These are phyloP conservation scores for Camellia japonica DNA, from an alignment of 148 eudicot species.

Conservation along the genomic window DNA sequence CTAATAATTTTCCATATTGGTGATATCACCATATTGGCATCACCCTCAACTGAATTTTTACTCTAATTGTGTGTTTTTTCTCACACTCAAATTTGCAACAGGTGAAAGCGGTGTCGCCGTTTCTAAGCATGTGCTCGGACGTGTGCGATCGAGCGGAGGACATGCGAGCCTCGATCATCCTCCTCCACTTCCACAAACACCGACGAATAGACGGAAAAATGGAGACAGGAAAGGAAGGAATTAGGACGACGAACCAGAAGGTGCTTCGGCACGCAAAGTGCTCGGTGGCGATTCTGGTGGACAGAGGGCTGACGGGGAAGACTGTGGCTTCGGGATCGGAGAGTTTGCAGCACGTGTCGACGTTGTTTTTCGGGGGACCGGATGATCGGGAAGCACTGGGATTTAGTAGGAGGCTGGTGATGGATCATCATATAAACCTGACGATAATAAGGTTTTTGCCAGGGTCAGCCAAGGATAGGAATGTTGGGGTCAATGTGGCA, in stretches of 20 bases:
- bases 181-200: conserved; percentile 89
- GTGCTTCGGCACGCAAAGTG: conserved; percentile 82
- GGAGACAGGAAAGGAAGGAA: conserved; percentile 77
- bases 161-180: conserved; percentile 61
- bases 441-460: conserved; percentile 70
- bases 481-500: conserved; percentile 45
- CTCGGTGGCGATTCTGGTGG: conserved; percentile 74
- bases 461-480: conserved; percentile 27
- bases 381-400: conserved; percentile 96
- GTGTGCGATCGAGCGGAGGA: conserved; percentile 70
- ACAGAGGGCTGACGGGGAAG: conserved; percentile 53
- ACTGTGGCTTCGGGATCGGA: conserved; percentile 38
- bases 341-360: conserved; percentile 64
- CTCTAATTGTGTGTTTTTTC: no score
- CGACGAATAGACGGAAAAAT: conserved; percentile 88
- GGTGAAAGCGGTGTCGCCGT: conserved; percentile 62
- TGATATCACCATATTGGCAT: no score
- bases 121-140: conserved; percentile 51
- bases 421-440: conserved; percentile 62
- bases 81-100: conserved; percentile 9
- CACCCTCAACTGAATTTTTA: no score
- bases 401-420: conserved; percentile 60
- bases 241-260: conserved; percentile 71
- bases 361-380: conserved; percentile 84
- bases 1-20: no score